Evolutionary conservation across 2,329 filamentous ascomycete species (phyloP).

Genomic region (Grosmannia serpens): DNA sequence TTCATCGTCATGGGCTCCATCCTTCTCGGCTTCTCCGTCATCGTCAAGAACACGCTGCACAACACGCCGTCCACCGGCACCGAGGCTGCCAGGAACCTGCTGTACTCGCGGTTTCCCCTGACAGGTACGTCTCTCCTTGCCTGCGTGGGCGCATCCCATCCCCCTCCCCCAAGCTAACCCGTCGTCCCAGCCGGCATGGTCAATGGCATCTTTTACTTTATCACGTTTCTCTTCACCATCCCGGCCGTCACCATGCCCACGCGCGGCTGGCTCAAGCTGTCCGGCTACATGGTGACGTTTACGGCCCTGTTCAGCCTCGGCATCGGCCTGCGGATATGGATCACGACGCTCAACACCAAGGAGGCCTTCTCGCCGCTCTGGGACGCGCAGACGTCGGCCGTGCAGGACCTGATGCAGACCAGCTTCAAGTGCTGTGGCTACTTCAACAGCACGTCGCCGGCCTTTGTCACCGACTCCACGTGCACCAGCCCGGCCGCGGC

Average conservation of each 20-base stretch:
- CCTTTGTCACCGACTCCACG: conserved; percentile 56
- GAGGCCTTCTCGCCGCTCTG: conserved; percentile 51
- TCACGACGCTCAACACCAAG: conserved; percentile 59
- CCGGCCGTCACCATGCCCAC: conserved; percentile 59
- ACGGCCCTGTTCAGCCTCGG: conserved; percentile 53
- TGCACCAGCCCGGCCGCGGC: conserved; percentile 63
- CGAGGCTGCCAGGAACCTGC: conserved; percentile 37
- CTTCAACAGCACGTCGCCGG: conserved; percentile 57
- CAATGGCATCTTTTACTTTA: conserved; percentile 61
- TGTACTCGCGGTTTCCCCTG: conserved; percentile 43
- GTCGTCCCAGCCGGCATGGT: conserved; percentile 51
- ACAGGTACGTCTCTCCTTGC: conserved; percentile 20
- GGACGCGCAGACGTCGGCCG: conserved; percentile 38
- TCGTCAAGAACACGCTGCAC: conserved; percentile 35
- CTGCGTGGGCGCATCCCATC: too few relatives aligned
- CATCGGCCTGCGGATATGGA: conserved; percentile 59
- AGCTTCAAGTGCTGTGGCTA: conserved; percentile 73
- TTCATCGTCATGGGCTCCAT: conserved; percentile 43
- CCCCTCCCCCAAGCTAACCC: conserved; percentile 3
- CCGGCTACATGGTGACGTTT: conserved; percentile 51
- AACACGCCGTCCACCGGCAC: conserved; percentile 31
- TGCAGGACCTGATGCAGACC: conserved; percentile 61
- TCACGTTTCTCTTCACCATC: conserved; percentile 57
- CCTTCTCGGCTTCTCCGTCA: conserved; percentile 42
- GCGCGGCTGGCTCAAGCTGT: conserved; percentile 58